Evolutionary conservation across 108 stramenopile genomes (phyloP).

Genomic region (Epithemia pelagica): DNA sequence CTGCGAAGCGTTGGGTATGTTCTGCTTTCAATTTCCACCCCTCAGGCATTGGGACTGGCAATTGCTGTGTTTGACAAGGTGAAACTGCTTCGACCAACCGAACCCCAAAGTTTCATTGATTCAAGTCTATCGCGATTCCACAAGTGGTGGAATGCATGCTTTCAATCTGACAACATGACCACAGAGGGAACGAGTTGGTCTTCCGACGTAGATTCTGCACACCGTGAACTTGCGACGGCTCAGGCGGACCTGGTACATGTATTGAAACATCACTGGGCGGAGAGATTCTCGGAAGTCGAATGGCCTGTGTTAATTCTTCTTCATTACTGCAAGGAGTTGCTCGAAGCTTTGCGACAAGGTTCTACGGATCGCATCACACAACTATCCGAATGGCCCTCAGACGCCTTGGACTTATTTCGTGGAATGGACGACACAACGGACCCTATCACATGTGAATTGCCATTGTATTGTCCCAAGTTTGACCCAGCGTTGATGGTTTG

Average conservation of each 20-base stretch:
- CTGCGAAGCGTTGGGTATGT: slow-evolving; percentile 3
- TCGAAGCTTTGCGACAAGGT: not conserved
- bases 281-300: not conserved
- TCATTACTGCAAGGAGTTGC: not conserved
- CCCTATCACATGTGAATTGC: not conserved
- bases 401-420: not conserved
- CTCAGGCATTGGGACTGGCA: not conserved
- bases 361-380: not conserved
- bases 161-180: not conserved
- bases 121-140: not conserved
- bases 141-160: not conserved
- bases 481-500: slow-evolving; percentile 2
- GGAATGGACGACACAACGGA: not conserved
- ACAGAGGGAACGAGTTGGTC: not conserved
- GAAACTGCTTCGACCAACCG: not conserved
- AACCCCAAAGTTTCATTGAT: slow-evolving; percentile 2
- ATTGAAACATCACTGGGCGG: not conserved
- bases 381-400: not conserved
- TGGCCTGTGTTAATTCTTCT: slow-evolving; percentile 1
- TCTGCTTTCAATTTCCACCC: not conserved
- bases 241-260: slow-evolving; percentile 4
- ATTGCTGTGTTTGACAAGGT: not conserved
- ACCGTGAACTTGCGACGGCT: not conserved
- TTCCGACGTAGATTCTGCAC: not conserved
- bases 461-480: not conserved